Evolutionary conservation across 768 basidiomycete genomes (phyloP), one percentile per base, ranked within the genome.

Genomic region (Dioszegia hungarica): DNA sequence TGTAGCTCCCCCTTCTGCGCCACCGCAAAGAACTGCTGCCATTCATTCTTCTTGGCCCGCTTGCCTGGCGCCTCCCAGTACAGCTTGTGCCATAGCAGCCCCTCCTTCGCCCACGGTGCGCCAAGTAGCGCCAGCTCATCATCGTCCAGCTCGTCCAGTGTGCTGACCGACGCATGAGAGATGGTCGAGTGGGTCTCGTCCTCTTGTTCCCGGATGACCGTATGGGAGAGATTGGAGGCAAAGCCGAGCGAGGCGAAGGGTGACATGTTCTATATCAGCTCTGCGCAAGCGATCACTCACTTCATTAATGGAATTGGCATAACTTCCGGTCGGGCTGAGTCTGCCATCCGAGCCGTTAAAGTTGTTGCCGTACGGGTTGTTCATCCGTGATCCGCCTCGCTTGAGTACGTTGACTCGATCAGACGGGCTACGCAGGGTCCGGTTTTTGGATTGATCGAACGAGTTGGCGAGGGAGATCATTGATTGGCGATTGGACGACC

Each of bases 91-190:
- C 86, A 87, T 9, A 99, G 83, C 81, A 94, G 88, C 12, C 95
- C 95, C 76, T 99, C 95, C 77, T 99, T 99, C 0, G 95, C 95
- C 94, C 94, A 99, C 0, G 95, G 95, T 5, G 95, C 86, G 15
- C 95, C 95, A 15, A 95, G 84, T 34, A 98, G 79, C 1, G 94
- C 94, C 12, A 99, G 81, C 77, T 95, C 91, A 75, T 98, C 95
- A 66, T 98, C 94, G 6, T 88, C 85, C 57, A 97, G 90, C 3
- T 75, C 67, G 22, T 64, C 63, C 17, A 52, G 28, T 15, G 39
- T 40, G 25, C 29, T 37, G 8, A 15, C 25, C 8, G 59, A 56
- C 9, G 15, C 84, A 0, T 86, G 88, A 25, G 86, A 86, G 27
- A 73, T 77, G 4, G 88, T 84, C 36, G 80, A 82, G 10, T 50